Conservation (phyloP, 2,329 filamentous ascomycete genomes). For the Sphaceloma murrayae region DNA sequence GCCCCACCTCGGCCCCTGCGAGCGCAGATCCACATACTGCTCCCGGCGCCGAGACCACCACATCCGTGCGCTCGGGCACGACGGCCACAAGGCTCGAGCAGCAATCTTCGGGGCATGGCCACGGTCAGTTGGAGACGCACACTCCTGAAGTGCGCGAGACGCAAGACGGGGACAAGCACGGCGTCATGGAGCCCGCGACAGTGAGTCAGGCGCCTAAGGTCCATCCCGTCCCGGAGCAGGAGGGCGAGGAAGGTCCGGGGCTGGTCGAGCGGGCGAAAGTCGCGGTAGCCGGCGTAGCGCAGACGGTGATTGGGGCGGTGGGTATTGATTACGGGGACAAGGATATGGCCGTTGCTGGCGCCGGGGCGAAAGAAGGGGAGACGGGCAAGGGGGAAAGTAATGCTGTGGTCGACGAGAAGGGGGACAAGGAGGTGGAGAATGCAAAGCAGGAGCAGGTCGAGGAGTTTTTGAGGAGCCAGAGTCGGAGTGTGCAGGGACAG, state of each 20-base stretch:
- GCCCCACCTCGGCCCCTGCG: slow-evolving; percentile 6
- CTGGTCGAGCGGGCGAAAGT: slow-evolving; percentile 38
- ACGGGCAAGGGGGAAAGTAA: slow-evolving; percentile 21
- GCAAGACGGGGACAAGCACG: slow-evolving; percentile 36
- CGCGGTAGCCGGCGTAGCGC: slow-evolving; percentile 26
- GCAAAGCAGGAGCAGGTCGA: slow-evolving; percentile 27
- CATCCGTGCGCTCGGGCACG: slow-evolving; percentile 30
- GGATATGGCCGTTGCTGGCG: slow-evolving; percentile 23
- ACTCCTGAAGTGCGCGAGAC: slow-evolving; percentile 37
- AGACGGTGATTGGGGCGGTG: slow-evolving; percentile 26
- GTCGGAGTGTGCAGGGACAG: slow-evolving; percentile 4
- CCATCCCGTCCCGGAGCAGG: slow-evolving; percentile 27
- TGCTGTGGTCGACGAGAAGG: slow-evolving; percentile 21
- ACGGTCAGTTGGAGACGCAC: slow-evolving; percentile 33
- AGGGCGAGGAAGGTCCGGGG: slow-evolving; percentile 26
- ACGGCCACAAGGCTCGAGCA: slow-evolving; percentile 34
- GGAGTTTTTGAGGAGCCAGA: slow-evolving; percentile 29
- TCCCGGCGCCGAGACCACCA: slow-evolving; percentile 18
- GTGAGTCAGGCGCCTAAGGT: slow-evolving; percentile 43
- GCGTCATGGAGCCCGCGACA: slow-evolving; percentile 40
- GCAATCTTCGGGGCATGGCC: slow-evolving; percentile 37
- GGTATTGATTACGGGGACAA: slow-evolving; percentile 29
- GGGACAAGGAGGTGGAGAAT: slow-evolving; percentile 27
- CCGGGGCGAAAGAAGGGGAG: slow-evolving; percentile 24
- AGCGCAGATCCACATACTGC: slow-evolving; percentile 18